Evolutionary conservation across 257 asterid species (phyloP).

Genomic region (Paraleonurus japonicus): DNA sequence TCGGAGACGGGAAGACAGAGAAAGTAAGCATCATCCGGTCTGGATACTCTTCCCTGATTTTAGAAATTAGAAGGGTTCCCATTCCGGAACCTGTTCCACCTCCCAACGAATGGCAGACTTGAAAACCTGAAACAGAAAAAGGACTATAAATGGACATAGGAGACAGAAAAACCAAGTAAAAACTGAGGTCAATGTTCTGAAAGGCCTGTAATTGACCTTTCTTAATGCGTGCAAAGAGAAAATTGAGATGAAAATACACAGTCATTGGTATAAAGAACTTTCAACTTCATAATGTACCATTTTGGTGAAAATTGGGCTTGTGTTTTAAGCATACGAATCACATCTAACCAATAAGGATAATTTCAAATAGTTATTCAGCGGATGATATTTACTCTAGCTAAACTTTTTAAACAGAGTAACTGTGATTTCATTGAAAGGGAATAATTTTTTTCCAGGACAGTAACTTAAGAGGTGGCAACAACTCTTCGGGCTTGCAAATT

Average conservation of each 20-base stretch:
- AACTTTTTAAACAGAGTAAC: background rate
- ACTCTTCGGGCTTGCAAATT: too few species aligned
- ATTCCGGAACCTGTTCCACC: conserved; percentile 93
- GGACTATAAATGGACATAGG: background rate
- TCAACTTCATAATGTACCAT: background rate
- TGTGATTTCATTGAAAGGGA: background rate
- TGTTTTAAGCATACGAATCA: background rate
- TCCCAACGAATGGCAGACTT: conserved; percentile 79
- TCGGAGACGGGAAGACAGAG: conserved; percentile 82
- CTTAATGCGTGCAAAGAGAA: too few species aligned
- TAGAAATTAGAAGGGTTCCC: conserved; percentile 81
- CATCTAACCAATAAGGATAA: background rate
- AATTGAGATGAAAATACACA: background rate
- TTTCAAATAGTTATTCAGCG: background rate
- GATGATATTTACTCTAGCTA: background rate
- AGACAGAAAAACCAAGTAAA: background rate
- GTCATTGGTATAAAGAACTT: background rate
- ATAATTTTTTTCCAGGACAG: too few species aligned
- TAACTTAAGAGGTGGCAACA: too few species aligned
- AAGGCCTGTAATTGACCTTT: too few species aligned
- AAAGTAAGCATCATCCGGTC: conserved; percentile 86
- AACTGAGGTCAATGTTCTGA: background rate
- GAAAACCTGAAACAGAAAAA: conserved; percentile 49
- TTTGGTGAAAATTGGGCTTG: background rate
- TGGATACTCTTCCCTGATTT: conserved; percentile 78